Conservation (phyloP, 2,329 filamentous ascomycete genomes). For the Fusarium multiceps region DNA sequence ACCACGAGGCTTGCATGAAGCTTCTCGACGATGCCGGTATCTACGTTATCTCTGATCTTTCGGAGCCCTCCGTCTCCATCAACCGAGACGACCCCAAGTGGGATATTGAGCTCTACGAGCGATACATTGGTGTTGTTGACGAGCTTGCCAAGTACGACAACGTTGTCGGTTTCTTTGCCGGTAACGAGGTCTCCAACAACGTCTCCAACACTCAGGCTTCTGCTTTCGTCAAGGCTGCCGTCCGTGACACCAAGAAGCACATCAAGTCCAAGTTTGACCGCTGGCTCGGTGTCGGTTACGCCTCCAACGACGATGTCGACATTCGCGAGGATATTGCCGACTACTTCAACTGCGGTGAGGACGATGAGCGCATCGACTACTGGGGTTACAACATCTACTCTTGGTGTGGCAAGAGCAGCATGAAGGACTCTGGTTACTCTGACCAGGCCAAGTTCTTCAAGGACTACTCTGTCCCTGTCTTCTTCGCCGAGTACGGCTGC, state of each 20-base stretch:
- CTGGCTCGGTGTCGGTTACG: constrained; percentile 90
- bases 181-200: constrained; percentile 95
- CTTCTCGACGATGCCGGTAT: constrained; percentile 86
- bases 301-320: constrained; percentile 89
- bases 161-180: constrained; percentile 96
- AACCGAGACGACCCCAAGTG: constrained; percentile 82
- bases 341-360: constrained; percentile 91
- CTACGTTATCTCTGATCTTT: constrained; percentile 93
- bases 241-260: constrained; percentile 95
- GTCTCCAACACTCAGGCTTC: constrained; percentile 89
- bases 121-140: constrained; percentile 88
- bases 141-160: constrained; percentile 85
- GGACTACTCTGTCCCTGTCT: constrained; percentile 91
- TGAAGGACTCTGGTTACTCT: constrained; percentile 80
- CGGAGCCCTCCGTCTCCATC: constrained; percentile 84
- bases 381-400: constrained; percentile 99
- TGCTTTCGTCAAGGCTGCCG: constrained; percentile 96
- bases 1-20: constrained; percentile 89
- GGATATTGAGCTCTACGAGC: constrained; percentile 80
- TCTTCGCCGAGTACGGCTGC: constrained; percentile 99
- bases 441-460: constrained; percentile 86
- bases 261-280: constrained; percentile 85
- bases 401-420: constrained; percentile 91
- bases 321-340: constrained; percentile 85
- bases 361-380: constrained; percentile 82